Evolutionary conservation across 2,329 filamentous ascomycete genomes (phyloP).

Genomic region (Shiraia bambusicola): DNA sequence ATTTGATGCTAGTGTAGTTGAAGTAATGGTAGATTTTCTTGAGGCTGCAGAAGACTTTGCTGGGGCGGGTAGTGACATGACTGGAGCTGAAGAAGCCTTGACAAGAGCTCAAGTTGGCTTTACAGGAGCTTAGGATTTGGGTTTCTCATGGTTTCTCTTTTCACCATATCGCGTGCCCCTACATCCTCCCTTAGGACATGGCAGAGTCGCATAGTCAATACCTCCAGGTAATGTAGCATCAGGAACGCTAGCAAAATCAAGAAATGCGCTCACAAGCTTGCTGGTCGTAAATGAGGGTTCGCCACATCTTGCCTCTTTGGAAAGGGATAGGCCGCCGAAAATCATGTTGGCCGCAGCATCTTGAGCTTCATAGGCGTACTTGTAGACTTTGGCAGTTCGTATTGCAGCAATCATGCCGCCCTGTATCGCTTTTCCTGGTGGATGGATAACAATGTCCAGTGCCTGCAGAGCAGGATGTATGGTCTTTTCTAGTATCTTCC

Average conservation of each 20-base stretch:
- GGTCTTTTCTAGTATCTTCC: constrained; percentile 4
- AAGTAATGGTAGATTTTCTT: too few relatives aligned
- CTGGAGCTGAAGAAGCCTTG: too few relatives aligned
- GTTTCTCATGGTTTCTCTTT: neutral
- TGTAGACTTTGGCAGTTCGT: constrained; percentile 8
- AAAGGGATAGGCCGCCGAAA: neutral
- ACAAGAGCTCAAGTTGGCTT: too few relatives aligned
- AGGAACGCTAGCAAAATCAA: constrained; percentile 7
- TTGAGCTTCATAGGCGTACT: constrained; percentile 6
- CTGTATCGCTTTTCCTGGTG: constrained; percentile 6
- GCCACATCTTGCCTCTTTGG: constrained; percentile 4
- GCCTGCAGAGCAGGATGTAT: constrained; percentile 7
- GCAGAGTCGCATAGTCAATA: constrained; percentile 7
- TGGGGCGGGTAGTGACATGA: too few relatives aligned
- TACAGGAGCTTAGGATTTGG: neutral
- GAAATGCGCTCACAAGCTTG: constrained; percentile 2
- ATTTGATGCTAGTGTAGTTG: too few relatives aligned
- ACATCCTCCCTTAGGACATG: constrained; percentile 4
- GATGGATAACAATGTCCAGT: constrained; percentile 9
- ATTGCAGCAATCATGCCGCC: constrained; percentile 7
- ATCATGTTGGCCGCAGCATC: constrained; percentile 11
- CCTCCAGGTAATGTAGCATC: constrained; percentile 6
- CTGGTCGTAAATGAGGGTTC: constrained; percentile 1
- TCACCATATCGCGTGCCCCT: neutral
- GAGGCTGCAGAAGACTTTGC: too few relatives aligned